Evolutionary conservation across 371 early-diverging fungal genomes (phyloP).

Genomic region (Capniomyces stellatus): DNA sequence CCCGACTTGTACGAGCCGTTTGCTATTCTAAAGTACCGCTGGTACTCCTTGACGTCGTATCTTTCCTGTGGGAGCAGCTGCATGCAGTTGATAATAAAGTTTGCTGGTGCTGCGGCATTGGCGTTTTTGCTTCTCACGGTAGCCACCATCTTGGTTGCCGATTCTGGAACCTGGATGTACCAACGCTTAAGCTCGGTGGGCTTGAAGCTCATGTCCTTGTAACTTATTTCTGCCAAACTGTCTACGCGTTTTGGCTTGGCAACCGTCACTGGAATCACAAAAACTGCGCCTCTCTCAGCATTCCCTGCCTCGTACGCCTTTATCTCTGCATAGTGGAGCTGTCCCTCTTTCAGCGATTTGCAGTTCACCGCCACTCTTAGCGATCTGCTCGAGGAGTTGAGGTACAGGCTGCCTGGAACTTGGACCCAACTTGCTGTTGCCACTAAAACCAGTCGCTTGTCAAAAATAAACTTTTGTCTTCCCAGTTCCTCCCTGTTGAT

Average conservation of each 20-base stretch:
- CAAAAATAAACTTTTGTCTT: constrained; percentile 48
- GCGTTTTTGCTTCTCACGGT: constrained; percentile 23
- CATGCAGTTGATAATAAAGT: constrained; percentile 40
- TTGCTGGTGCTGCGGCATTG: constrained; percentile 30
- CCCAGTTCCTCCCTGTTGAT: constrained; percentile 37
- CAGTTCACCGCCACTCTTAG: constrained; percentile 72
- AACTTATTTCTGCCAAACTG: constrained; percentile 29
- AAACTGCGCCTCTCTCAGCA: constrained; percentile 58
- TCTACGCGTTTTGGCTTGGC: constrained; percentile 49
- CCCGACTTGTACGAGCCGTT: constrained; percentile 34
- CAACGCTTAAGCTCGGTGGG: constrained; percentile 64
- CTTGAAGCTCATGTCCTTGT: constrained; percentile 38
- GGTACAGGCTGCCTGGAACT: constrained; percentile 55
- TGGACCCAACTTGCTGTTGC: constrained; percentile 57
- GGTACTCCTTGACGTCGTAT: constrained; percentile 36
- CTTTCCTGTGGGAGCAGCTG: constrained; percentile 60
- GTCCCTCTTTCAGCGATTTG: constrained; percentile 46
- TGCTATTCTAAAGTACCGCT: constrained; percentile 35
- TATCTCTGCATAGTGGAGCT: constrained; percentile 61
- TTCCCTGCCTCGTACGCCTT: constrained; percentile 56
- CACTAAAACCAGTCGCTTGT: constrained; percentile 57
- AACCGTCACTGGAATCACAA: constrained; percentile 77
- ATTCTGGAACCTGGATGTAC: constrained; percentile 62
- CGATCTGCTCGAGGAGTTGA: constrained; percentile 42
- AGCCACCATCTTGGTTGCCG: constrained; percentile 48